Base-by-base conservation (phyloP, 148 eudicot species). In the Arctostaphylos glauca region DNA sequence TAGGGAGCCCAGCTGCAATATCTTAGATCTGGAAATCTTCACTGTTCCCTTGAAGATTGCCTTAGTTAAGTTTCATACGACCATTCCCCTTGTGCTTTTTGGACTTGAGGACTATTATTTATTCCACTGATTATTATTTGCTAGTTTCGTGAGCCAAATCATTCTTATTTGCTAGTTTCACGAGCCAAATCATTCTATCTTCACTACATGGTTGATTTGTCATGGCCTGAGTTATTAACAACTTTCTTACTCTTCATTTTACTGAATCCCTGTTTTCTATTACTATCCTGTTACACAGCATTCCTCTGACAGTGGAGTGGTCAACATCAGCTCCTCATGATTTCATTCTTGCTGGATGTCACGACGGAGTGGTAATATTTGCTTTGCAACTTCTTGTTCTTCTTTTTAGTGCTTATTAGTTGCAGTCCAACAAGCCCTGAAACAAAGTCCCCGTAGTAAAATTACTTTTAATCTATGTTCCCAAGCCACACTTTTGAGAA, bases 291-390 rank as follows among this genome's bases (percentile, higher is more conserved):
- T 74, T 80, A 50, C 75, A 67, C 95, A 96, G 99, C 86, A 94
- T 94, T 84, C 99, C 98, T 73, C 83, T 94, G 66, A 93, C 94
- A 55, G 80, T 94, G 88, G 98, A 93, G 93, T 96, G 99, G 99
- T 96, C 99, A 48, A 74, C 92, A 75, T 89, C 92, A 76, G 83
- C 89, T 81, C 97, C 98, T n/a, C 95, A 93, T 79, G 92, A 94
- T 93, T 86, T 92, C 73, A 82, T 96, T 84, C 84, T 92, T 85
- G 95, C 93, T 79, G 99, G 99, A 81, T 96, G 98, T 87, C 98
- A 96, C 81, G 99, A 94, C 80, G 99, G 99, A 93, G 86, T 88
- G 99, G 99, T 96, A 92, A 87, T 81, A 44, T 56, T 86, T 59
- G 48, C 72, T 19, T 55, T 46, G 41, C 21, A 13, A 43, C 50